phyloP scores from a whole-genome alignment of 768 basidiomycete genomes.

The Boletus bicolor region DNA sequence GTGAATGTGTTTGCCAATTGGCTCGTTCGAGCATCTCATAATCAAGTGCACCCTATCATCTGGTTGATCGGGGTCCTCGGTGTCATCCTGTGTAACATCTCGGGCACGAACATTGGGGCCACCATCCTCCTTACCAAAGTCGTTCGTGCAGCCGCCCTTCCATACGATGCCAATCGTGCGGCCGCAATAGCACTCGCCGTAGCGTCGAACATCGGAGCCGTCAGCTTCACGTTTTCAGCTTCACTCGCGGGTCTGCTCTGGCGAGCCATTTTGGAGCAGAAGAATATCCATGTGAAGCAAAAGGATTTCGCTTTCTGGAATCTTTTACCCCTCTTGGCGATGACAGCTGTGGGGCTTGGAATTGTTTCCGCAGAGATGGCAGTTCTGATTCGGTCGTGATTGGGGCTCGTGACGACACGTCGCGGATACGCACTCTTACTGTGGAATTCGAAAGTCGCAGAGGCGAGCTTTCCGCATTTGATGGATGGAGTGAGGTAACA shows the following conservation, averaged over 20 bases:
- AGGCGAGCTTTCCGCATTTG: not conserved
- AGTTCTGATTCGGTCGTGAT: conserved; percentile 37
- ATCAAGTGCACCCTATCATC: conserved; percentile 47
- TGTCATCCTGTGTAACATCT: conserved; percentile 74
- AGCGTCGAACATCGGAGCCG: conserved; percentile 87
- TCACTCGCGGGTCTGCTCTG: conserved; percentile 88
- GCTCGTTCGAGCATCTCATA: conserved; percentile 46
- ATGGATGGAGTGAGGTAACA: not conserved
- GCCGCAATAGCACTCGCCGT: conserved; percentile 77
- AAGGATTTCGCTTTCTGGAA: conserved; percentile 74
- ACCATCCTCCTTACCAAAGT: conserved; percentile 87
- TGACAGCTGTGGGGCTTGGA: conserved; percentile 63
- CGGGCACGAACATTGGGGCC: conserved; percentile 89
- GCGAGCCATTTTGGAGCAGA: conserved; percentile 69
- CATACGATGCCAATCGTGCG: conserved; percentile 41
- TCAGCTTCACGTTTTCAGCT: conserved; percentile 84
- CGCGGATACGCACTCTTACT: not conserved
- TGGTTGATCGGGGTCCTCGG: conserved; percentile 71
- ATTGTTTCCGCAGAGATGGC: conserved; percentile 79
- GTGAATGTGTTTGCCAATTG: conserved; percentile 76
- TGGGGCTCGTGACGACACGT: not conserved
- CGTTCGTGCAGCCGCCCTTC: conserved; percentile 46
- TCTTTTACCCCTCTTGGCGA: conserved; percentile 55
- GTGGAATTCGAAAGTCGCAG: not conserved
- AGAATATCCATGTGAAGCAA: conserved; percentile 60